phyloP scores from a whole-genome alignment of 2,329 filamentous ascomycete species.

The Xylaria polymorpha region DNA sequence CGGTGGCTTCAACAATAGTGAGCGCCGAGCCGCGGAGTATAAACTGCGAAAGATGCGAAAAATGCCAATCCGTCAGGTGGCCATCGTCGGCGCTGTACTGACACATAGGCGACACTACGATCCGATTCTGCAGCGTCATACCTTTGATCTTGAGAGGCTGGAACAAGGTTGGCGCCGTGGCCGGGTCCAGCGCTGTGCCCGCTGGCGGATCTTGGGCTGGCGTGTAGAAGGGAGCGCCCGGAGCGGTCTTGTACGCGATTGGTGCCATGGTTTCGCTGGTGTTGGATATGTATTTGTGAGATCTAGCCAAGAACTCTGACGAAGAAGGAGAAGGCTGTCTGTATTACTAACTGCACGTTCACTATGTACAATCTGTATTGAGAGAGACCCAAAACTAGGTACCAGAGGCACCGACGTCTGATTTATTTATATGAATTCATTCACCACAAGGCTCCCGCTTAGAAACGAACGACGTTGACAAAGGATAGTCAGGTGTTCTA shows the following conservation, averaged over 20 bases:
- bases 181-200: conserved; percentile 59
- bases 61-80: conserved; percentile 82
- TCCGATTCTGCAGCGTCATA: conserved; percentile 66
- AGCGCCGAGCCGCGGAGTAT: conserved; percentile 79
- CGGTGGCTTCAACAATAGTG: conserved; percentile 81
- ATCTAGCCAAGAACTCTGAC: too few relatives aligned
- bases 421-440: conserved; percentile 1
- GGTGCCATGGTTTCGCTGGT: conserved; percentile 41
- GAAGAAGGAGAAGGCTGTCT: neutral
- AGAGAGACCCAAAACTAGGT: neutral
- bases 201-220: conserved; percentile 64
- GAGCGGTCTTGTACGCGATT: conserved; percentile 53
- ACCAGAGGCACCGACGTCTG: neutral
- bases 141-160: conserved; percentile 66
- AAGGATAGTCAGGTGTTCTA: neutral
- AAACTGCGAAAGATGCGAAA: conserved; percentile 84
- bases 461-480: neutral
- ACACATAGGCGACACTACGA: conserved; percentile 72
- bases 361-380: neutral
- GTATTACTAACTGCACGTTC: neutral
- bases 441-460: neutral
- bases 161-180: conserved; percentile 64
- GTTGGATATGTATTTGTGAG: too few relatives aligned
- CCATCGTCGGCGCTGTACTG: conserved; percentile 69
- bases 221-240: conserved; percentile 64